Base-by-base conservation (phyloP, 2,329 filamentous ascomycete genomes). In the Leptographium procerum region DNA sequence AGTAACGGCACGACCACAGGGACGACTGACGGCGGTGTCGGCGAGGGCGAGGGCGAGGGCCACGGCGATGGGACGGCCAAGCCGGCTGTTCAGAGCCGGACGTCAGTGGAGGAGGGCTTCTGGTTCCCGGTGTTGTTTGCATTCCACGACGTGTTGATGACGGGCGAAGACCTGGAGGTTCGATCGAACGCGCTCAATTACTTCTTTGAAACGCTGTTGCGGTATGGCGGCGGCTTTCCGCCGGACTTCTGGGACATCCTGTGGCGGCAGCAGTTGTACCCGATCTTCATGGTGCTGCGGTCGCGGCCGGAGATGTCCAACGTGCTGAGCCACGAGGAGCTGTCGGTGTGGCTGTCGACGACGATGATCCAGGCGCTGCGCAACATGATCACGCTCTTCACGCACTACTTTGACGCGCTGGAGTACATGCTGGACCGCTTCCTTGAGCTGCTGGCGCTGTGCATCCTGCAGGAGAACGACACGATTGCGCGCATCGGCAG, bases 371-470 rank as follows among this genome's bases (percentile, higher is more conserved):
- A 99, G 71, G 94, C 94, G 2, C 77, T 99, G 58, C 86, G 94
- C 60, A 96, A 97, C 73, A 96, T 99, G 89, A 97, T 99, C 66
- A 92, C 90, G 1, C 82, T 99, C 28, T 99, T 99, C 71, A 99
- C 95, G 0, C 95, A 99, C 72, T 99, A 97, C 72, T 99, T 99
- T 64, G 89, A 95, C 60, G 86, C 91, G 0, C 76, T 99, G 11
- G 91, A 97, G 73, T 95, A 96, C 69, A 99, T 99, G 94, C 81
- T 99, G 22, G 91, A 96, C 71, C 82, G 94, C n/a, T 97, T 99
- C 71, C 75, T 99, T 43, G 92, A 97, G 70, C 82, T 99, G 24
- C 77, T 99, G 13, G 91, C 90, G 4, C 81, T 99, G 13, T 99
- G 94, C 69, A 99, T 99, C 62, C 97, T 92, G 69, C 94, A 99